These are phyloP conservation scores for Penicillium sp. DNA, from an alignment of 2,329 filamentous ascomycete genomes.

Conservation along the genomic window DNA sequence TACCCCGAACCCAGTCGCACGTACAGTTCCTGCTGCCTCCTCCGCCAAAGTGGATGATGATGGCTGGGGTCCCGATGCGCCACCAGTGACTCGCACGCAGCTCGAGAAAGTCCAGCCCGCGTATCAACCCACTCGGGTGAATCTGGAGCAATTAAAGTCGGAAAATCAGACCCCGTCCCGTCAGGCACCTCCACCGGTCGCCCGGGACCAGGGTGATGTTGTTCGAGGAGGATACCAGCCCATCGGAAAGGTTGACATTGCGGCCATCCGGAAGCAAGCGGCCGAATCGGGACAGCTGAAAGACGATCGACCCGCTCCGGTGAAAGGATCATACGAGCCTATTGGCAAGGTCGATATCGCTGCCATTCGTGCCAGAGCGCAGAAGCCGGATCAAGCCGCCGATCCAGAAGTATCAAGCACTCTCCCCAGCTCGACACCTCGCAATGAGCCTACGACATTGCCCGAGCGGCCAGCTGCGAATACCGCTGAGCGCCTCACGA, in stretches of 20 bases:
- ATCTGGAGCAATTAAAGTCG: slow-evolving; percentile 80
- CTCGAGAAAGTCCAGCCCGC: slow-evolving; percentile 90
- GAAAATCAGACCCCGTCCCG: slow-evolving; percentile 61
- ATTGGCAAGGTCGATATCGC: slow-evolving; percentile 97
- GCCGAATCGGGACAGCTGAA: slow-evolving; percentile 56
- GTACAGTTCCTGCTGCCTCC: slow-evolving; percentile 52
- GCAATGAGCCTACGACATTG: slow-evolving; percentile 58
- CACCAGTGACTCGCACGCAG: slow-evolving; percentile 81
- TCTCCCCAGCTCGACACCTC: slow-evolving; percentile 36
- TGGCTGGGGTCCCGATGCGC: slow-evolving; percentile 93
- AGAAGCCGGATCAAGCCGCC: slow-evolving; percentile 60
- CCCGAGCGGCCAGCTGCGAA: slow-evolving; percentile 78
- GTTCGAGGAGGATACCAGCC: slow-evolving; percentile 89
- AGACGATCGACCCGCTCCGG: slow-evolving; percentile 78
- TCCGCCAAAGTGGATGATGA: slow-evolving; percentile 71
- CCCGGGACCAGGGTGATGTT: slow-evolving; percentile 61
- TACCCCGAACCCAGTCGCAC: slow-evolving; percentile 63
- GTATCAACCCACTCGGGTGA: slow-evolving; percentile 94
- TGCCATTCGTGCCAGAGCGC: slow-evolving; percentile 82
- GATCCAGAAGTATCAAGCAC: slow-evolving; percentile 17
- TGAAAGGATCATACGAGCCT: slow-evolving; percentile 93
- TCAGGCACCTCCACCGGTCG: slow-evolving; percentile 52
- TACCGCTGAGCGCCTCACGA: slow-evolving; percentile 75
- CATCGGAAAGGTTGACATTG: slow-evolving; percentile 96
- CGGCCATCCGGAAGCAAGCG: slow-evolving; percentile 77